phyloP scores from a whole-genome alignment of 257 asterid species.

The Solanum lycopersicoides region DNA sequence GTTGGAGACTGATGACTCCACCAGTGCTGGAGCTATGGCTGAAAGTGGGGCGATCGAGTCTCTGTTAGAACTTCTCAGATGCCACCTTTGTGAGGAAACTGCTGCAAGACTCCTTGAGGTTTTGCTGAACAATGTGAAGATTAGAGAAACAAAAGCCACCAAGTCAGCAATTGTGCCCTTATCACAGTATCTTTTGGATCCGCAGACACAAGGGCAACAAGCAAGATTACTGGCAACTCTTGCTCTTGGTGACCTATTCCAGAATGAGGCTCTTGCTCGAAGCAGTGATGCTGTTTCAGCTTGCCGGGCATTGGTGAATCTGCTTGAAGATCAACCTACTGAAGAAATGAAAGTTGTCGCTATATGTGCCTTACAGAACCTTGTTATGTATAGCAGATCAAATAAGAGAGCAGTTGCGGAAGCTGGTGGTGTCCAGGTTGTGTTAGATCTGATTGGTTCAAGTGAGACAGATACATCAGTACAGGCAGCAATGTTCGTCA shows the following conservation, averaged over 20 bases:
- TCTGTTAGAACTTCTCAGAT: constrained; percentile 81
- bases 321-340: constrained; percentile 98
- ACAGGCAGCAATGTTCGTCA: constrained; percentile 97
- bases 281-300: constrained; percentile 93
- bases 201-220: constrained; percentile 98
- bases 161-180: constrained; percentile 86
- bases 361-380: constrained; percentile 92
- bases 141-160: constrained; percentile 85
- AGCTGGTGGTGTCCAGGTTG: constrained; percentile 99
- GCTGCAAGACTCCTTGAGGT: constrained; percentile 95
- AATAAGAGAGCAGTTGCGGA: constrained; percentile 99
- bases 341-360: constrained; percentile 99
- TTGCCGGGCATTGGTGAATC: constrained; percentile 92
- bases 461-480: constrained; percentile 91
- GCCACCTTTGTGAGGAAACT: constrained; percentile 92
- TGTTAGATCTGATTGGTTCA: constrained; percentile 86
- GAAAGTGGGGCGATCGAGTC: constrained; percentile 98
- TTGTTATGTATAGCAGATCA: constrained; percentile 90
- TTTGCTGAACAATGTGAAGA: constrained; percentile 78
- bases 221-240: constrained; percentile 92
- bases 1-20: constrained; percentile 90
- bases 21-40: constrained; percentile 97
- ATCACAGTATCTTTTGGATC: constrained; percentile 96
- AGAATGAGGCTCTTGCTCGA: constrained; percentile 91
- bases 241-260: constrained; percentile 95